Conservation (phyloP, 1,284 basidiomycete species). For the Ustilago bromivora region DNA sequence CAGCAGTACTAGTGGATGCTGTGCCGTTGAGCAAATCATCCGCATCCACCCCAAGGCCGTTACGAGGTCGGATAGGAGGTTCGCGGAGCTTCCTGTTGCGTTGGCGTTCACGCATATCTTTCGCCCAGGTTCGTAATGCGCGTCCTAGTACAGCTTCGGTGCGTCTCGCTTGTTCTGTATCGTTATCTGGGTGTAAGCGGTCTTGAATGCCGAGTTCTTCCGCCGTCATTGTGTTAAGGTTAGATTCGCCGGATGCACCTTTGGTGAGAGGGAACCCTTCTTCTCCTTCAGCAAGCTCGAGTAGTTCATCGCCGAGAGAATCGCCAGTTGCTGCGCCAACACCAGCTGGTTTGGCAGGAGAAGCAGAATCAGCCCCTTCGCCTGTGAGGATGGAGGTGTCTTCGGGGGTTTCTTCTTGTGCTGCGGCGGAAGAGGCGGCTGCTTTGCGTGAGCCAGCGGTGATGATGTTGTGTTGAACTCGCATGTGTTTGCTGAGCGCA, state of each 20-base stretch:
- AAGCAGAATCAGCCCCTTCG: conserved; percentile 19
- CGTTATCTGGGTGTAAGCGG: conserved; percentile 16
- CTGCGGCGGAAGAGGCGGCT: conserved; percentile 20
- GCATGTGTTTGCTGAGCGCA: conserved; percentile 89
- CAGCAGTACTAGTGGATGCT: neutral
- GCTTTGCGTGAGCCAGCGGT: conserved; percentile 47
- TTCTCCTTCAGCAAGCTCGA: conserved; percentile 54
- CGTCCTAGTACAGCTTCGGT: conserved; percentile 33
- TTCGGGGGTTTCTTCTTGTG: conserved; percentile 30
- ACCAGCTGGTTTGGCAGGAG: conserved; percentile 16
- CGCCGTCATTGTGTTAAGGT: conserved; percentile 45
- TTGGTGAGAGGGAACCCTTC: conserved; percentile 18
- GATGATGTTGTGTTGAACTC: conserved; percentile 78
- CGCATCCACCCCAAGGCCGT: neutral
- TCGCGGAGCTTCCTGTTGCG: conserved; percentile 38
- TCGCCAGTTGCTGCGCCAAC: conserved; percentile 21
- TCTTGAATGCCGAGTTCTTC: conserved; percentile 56
- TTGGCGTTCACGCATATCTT: conserved; percentile 46
- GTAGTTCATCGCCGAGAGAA: conserved; percentile 52
- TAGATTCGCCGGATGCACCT: conserved; percentile 18
- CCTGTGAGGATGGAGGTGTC: conserved; percentile 26
- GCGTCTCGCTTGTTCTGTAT: conserved; percentile 40
- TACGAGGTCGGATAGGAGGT: neutral
- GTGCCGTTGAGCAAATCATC: conserved; percentile 11
- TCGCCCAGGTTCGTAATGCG: conserved; percentile 43